Base-by-base conservation (phyloP, 2,329 filamentous ascomycete species). In the Aspergillus sclerotialis region DNA sequence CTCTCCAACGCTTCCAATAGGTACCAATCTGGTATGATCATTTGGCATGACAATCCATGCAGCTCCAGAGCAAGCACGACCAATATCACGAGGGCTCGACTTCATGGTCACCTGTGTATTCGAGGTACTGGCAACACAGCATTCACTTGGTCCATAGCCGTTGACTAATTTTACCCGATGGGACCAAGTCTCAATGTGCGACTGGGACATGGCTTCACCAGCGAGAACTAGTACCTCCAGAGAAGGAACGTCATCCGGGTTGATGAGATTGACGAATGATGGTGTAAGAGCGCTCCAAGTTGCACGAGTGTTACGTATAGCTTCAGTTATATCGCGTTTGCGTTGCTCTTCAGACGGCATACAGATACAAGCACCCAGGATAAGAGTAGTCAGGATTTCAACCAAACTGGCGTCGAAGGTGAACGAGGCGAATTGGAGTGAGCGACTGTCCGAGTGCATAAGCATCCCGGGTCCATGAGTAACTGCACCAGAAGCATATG, bases 391-490 rank as follows among this genome's bases (percentile, higher is more conserved):
- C 4, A 44, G 19, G n/a, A 17, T 30, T 5, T 44, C 42, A 4
- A 39, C 11, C 33, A 45, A 30, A 27, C 27, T 30, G 29, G 41
- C 39, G 33, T 53, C 52, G 28, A 55, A 55, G 3, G 36, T 41
- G 26, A 53, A 55, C 19, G 33, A 56, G 1, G 59, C 54, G 27
- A 63, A 65, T 33, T 67, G 60, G 2, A 67, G 44, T 28, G 58
- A 49, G 3, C 61, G 44, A 8, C 48, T 46, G 2, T 63, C 51
- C 0, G 57, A 49, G n/a, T 65, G 59, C 27, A 60, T 42, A 1
- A 62, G 59, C 4, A 75, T 55, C 0, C 67, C 64, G 0, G 60
- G 51, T 0, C 65, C 70, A 37, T 76, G 35, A 9, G 27, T 18
- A 5, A 28, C 11, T 5, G 33, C 30, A 13, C 25, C 35, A 7